phyloP scores from a whole-genome alignment of 257 asterid species.

The Prunella vulgaris region DNA sequence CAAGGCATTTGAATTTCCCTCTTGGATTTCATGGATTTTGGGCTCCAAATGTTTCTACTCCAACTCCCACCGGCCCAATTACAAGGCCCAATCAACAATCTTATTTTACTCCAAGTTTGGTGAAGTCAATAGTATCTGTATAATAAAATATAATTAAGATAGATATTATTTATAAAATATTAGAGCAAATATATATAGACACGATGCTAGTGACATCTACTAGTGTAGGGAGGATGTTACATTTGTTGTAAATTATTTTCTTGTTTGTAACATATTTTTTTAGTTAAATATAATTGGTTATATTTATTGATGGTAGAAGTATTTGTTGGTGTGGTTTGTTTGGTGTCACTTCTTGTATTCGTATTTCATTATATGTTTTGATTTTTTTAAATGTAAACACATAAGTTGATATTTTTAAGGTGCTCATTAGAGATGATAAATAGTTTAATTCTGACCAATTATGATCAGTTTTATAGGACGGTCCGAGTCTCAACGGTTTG shows the following conservation, averaged over 20 bases:
- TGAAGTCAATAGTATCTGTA: neutral
- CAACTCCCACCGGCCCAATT: neutral
- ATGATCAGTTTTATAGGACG: no score
- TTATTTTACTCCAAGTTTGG: neutral
- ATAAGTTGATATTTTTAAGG: no score
- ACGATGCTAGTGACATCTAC: neutral
- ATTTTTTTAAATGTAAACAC: no score
- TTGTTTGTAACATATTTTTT: neutral
- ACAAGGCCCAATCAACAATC: constrained; percentile 1
- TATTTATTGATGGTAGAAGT: neutral
- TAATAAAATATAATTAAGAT: neutral
- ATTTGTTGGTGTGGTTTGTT: no score
- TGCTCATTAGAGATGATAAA: no score
- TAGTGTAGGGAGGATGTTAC: neutral
- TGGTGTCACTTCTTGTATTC: no score
- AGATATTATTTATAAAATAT: neutral
- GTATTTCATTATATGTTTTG: no score
- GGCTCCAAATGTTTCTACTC: constrained; percentile 32
- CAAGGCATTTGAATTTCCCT: constrained; percentile 76
- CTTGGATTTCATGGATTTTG: constrained; percentile 95
- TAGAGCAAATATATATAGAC: neutral
- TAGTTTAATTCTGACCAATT: no score
- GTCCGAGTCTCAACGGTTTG: no score
- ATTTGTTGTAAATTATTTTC: neutral
- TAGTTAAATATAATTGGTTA: neutral